Conservation (phyloP, 768 basidiomycete genomes). For the Atractiella rhizophila region DNA sequence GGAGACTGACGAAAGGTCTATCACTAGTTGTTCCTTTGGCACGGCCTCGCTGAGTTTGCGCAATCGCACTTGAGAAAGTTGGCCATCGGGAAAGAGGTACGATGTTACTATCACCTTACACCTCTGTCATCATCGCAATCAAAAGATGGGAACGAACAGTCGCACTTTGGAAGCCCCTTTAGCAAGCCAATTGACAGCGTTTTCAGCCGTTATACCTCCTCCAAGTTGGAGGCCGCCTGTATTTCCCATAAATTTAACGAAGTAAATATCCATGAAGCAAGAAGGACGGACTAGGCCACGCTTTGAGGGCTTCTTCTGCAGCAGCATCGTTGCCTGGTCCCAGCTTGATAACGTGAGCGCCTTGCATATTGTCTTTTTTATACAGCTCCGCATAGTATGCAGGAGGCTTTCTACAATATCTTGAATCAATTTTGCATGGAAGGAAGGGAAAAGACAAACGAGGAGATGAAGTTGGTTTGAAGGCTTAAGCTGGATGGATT, state of each 20-base stretch:
- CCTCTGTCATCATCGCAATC: not conserved
- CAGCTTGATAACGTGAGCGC: conserved; percentile 90
- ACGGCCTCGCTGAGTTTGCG: conserved; percentile 35
- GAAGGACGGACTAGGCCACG: conserved; percentile 48
- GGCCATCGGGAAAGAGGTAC: conserved; percentile 62
- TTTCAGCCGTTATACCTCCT: conserved; percentile 61
- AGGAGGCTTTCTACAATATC: conserved; percentile 28
- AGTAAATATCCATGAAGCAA: not conserved
- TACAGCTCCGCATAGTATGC: conserved; percentile 60
- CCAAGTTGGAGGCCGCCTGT: conserved; percentile 66
- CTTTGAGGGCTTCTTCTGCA: conserved; percentile 52
- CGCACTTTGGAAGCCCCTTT: conserved; percentile 68
- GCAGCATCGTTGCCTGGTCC: conserved; percentile 70
- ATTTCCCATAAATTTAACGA: not conserved
- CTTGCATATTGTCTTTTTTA: conserved; percentile 37
- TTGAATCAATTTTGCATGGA: not conserved
- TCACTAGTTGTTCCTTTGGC: conserved; percentile 65
- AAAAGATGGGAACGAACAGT: not conserved
- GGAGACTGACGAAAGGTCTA: conserved; percentile 59
- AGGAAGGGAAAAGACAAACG: conserved; percentile 28
- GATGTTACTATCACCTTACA: conserved; percentile 92
- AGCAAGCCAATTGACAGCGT: conserved; percentile 61
- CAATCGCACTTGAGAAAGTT: conserved; percentile 51
- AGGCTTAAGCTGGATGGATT: conserved; percentile 39
- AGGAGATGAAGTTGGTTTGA: conserved; percentile 74